Percentiles rank a stretch among this genome's conserved stretches.
phyloP scores from a whole-genome alignment of 2,329 filamentous ascomycete species.

The Exophiala sp. region DNA sequence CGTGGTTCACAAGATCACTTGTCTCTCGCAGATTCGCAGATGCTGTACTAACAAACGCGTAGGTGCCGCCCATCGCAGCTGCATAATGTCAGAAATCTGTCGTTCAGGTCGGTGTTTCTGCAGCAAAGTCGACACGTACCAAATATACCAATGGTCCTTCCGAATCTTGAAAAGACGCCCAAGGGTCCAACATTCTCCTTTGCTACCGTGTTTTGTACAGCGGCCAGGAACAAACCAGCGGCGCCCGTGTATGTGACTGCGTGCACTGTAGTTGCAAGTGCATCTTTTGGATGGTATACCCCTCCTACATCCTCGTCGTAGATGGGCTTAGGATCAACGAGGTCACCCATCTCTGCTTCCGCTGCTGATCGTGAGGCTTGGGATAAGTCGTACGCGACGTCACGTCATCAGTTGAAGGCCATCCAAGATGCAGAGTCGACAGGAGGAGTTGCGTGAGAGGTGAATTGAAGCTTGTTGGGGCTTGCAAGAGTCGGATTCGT shows the following conservation, averaged over 20 bases:
- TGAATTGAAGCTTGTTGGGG: neutral
- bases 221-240: constrained; percentile 68
- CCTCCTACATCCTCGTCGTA: constrained; percentile 38
- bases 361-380: constrained; percentile 2
- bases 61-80: constrained; percentile 72
- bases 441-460: too few species aligned
- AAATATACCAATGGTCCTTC: constrained; percentile 66
- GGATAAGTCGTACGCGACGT: neutral
- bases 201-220: constrained; percentile 80
- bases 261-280: constrained; percentile 64
- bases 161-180: constrained; percentile 76
- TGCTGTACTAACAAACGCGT: constrained; percentile 71
- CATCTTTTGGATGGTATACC: constrained; percentile 69
- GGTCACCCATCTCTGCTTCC: constrained; percentile 30
- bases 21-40: constrained; percentile 81
- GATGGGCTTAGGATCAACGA: constrained; percentile 12
- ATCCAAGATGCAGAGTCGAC: too few species aligned
- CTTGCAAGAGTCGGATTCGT: neutral
- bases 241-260: constrained; percentile 62
- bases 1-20: constrained; percentile 73
- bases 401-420: constrained; percentile 15
- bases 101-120: neutral
- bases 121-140: constrained; percentile 47
- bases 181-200: constrained; percentile 77
- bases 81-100: constrained; percentile 21